Base-by-base conservation (phyloP, 1,139 yeast species). In the Yamadazyma siamensis region DNA sequence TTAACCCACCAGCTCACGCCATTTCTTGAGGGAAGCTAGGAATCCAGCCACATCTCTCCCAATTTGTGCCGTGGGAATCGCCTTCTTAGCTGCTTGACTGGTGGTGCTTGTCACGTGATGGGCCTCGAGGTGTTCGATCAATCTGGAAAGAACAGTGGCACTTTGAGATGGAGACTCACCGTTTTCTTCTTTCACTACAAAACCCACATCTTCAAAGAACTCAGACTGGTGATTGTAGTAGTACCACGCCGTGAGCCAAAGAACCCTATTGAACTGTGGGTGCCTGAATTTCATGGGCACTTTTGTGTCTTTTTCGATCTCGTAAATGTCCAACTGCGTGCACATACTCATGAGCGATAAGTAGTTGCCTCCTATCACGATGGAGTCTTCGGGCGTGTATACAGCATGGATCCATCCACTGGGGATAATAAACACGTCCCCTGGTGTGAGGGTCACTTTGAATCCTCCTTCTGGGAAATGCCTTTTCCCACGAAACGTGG, bases 401-500 rank as follows among this genome's bases (percentile, higher is more conserved):
- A 88, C 96, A 0, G 94, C 81, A 55, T 88, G 96, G 31, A 88
- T 87, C 94, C 95, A 88, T 0, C 96, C 96, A 31, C 94, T 78
- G 2, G 96, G 96, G 11, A 88, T 81, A 11, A 87, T 65, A 54
- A 88, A 70, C 15, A 87, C 69, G 50, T 88, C 96, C 0, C 95
- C 95, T 1, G 75, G 67, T 0, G 50, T 43, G 15, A 88, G 57
- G 9, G 75, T 73, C n/a, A 84, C 80, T 34, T 77, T 75, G 33
- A 83, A 65, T 4, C 95, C 89, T 15, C 61, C 59, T 5, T 49
- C 37, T 2, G 73, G 63, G 13, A 13, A 43, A 34, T 33, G 36
- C 18, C 36, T 34, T 23, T 50, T 53, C 3, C 66, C 64, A 15
- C 44, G 45, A 8, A 45, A 34, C 3, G 50, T 33, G 29, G 52